A percentile compares a stretch with the other conserved stretches of the same genome.
phyloP scores from a whole-genome alignment of 192 early-diverging fungal genomes.

The Coemansia sp. region DNA sequence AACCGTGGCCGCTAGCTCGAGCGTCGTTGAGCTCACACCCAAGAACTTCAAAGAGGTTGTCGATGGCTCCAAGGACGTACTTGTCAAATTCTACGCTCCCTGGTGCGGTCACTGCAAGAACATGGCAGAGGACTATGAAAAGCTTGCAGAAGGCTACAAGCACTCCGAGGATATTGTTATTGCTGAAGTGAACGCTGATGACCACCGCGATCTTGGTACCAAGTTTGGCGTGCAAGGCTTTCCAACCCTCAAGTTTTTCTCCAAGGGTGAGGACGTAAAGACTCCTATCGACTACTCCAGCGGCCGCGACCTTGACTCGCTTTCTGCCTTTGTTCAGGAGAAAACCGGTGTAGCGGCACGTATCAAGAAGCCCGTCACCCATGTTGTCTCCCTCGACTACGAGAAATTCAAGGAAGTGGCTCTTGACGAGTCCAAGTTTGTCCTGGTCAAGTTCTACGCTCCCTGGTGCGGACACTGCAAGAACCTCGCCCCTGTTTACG shows the following conservation, averaged over 20 bases:
- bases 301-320: constrained; percentile 80
- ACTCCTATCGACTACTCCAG: constrained; percentile 76
- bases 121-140: constrained; percentile 71
- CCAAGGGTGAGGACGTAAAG: constrained; percentile 68
- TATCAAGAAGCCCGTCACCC: constrained; percentile 69
- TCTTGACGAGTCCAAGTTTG: constrained; percentile 68
- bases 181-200: constrained; percentile 86
- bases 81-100: constrained; percentile 88
- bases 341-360: constrained; percentile 71
- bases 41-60: constrained; percentile 57
- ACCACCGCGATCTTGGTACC: constrained; percentile 77
- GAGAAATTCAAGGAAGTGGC: constrained; percentile 77
- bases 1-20: constrained; percentile 24
- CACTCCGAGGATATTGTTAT: constrained; percentile 81
- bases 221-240: constrained; percentile 80
- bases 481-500: constrained; percentile 80
- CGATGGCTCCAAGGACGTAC: constrained; percentile 71
- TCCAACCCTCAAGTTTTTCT: constrained; percentile 94
- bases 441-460: constrained; percentile 92
- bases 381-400: constrained; percentile 69
- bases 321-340: constrained; percentile 73
- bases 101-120: constrained; percentile 89
- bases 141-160: constrained; percentile 74
- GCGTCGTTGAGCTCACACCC: constrained; percentile 47
- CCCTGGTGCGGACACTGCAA: constrained; percentile 92